Percentiles rank a stretch among this genome's conserved stretches.
Conservation (phyloP, 2,329 filamentous ascomycete species). For the Ceratocystis albifundus region DNA sequence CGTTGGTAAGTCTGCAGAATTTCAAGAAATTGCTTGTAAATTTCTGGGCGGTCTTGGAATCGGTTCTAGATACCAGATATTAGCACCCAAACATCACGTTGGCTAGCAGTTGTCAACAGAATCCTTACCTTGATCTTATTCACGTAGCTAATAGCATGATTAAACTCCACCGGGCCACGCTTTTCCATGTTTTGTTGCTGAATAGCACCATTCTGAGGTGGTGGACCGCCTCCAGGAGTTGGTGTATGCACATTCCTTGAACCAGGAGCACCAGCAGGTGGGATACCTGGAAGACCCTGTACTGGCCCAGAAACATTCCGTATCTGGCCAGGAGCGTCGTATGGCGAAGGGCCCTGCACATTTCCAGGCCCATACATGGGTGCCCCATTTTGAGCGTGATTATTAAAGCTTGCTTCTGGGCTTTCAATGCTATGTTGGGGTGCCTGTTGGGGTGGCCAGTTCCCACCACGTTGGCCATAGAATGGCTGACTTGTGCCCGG, state of each 20-base stretch:
- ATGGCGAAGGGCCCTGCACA: slow-evolving; percentile 25
- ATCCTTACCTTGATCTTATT: slow-evolving; percentile 91
- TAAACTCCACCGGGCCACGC: slow-evolving; percentile 92
- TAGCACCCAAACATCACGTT: not conserved
- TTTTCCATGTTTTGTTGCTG: slow-evolving; percentile 60
- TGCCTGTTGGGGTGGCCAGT: slow-evolving; percentile 41
- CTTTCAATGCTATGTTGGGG: slow-evolving; percentile 46
- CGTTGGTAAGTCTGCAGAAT: slow-evolving; percentile 97
- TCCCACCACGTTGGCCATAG: slow-evolving; percentile 38
- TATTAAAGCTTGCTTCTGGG: slow-evolving; percentile 50
- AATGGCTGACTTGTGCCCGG: slow-evolving; percentile 34
- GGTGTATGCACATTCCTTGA: slow-evolving; percentile 48
- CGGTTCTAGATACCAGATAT: slow-evolving; percentile 56
- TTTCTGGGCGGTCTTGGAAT: slow-evolving; percentile 90
- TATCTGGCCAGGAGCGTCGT: slow-evolving; percentile 29
- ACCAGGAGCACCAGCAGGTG: slow-evolving; percentile 31
- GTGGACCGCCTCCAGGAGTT: slow-evolving; percentile 45
- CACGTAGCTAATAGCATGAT: slow-evolving; percentile 97
- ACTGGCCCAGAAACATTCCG: slow-evolving; percentile 25
- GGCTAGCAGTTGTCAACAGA: not conserved
- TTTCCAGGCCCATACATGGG: slow-evolving; percentile 35
- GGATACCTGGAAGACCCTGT: slow-evolving; percentile 22
- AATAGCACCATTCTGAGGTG: slow-evolving; percentile 49
- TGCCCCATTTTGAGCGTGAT: slow-evolving; percentile 42
- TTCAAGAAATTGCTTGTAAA: slow-evolving; percentile 98